Evolutionary conservation across 202 grass and related monocot genomes (phyloP).

Genomic region (Carex arenaria): DNA sequence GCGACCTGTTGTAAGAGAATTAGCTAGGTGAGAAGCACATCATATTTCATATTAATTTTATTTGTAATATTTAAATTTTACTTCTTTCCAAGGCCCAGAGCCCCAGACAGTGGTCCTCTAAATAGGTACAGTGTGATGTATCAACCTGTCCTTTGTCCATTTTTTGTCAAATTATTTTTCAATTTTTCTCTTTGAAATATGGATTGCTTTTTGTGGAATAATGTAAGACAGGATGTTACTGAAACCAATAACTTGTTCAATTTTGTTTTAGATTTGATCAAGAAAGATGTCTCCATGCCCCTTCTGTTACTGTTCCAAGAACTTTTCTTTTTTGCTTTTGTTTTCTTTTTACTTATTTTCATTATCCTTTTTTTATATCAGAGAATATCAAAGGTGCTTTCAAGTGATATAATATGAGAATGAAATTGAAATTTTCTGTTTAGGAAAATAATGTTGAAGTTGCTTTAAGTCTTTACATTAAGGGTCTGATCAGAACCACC

Average conservation of each 20-base stretch:
- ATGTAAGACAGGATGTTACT: conserved; percentile 50
- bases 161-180: too few relatives aligned
- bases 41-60: too few relatives aligned
- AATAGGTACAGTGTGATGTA: too few relatives aligned
- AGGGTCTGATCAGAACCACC: background rate
- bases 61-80: too few relatives aligned
- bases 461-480: conserved; percentile 44
- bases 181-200: too few relatives aligned
- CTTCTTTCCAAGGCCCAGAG: too few relatives aligned
- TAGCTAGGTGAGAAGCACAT: too few relatives aligned
- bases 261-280: background rate
- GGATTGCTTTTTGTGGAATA: conserved; percentile 36
- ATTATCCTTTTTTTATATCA: conserved; percentile 34
- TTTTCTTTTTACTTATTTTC: conserved; percentile 12
- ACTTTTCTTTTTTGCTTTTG: conserved; percentile 10
- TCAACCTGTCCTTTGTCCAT: too few relatives aligned
- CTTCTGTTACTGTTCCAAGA: background rate
- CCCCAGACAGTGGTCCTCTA: too few relatives aligned
- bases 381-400: conserved; percentile 67
- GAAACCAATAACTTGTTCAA: background rate
- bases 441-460: conserved; percentile 51
- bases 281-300: background rate
- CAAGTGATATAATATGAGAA: conserved; percentile 67
- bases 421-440: conserved; percentile 62
- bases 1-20: background rate